Evolutionary conservation across 2,329 filamentous ascomycete genomes (phyloP), one percentile per base, ranked within the genome.

Genomic region (Ambrosiella beaveri): DNA sequence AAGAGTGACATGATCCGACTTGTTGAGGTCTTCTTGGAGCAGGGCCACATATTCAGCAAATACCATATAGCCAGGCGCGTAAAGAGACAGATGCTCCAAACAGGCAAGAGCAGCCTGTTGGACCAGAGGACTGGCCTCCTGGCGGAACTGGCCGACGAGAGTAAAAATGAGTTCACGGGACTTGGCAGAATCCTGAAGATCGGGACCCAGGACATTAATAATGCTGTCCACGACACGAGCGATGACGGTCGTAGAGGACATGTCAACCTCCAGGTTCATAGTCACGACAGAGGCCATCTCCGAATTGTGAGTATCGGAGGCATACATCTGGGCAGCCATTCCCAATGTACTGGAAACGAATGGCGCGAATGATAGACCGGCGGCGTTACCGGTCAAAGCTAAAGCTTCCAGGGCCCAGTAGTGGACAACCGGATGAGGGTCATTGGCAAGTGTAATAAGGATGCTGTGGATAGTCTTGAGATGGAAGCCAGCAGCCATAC

Each of bases 401-500:
- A 98, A 71, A 8, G 88, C 91, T 67, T 96, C 89, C 50, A 98
- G 74, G 2, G 94, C 91, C 89, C 90, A 97, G 67, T 91, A 95
- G 69, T 98, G 93, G 7, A 98, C 93, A 0, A 87, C 84, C 0
- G 93, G 90, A 67, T 98, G 93, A 17, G 91, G 88, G 66, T 98
- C 93, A 64, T 90, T 95, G 68, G 89, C 91, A 8, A 98, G 77
- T 7, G 93, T 97, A 86, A 97, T 95, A n/a, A 98, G 74, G 44
- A 98, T 94, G 15, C 91, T 86, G n/a, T 96, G 79, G 54, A 98
- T 96, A 1, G 89, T 96, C 73, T 97, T 97, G 55, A 98, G 76
- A 68, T 98, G 93, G 65, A 93, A 89, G 2, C 90, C 89, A 57
- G 93, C 93, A 57, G 93, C 93, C 90, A 98, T 97, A 59, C 93